Evolutionary conservation across 2,329 filamentous ascomycete species (phyloP).

Genomic region (Cadophora sp.): DNA sequence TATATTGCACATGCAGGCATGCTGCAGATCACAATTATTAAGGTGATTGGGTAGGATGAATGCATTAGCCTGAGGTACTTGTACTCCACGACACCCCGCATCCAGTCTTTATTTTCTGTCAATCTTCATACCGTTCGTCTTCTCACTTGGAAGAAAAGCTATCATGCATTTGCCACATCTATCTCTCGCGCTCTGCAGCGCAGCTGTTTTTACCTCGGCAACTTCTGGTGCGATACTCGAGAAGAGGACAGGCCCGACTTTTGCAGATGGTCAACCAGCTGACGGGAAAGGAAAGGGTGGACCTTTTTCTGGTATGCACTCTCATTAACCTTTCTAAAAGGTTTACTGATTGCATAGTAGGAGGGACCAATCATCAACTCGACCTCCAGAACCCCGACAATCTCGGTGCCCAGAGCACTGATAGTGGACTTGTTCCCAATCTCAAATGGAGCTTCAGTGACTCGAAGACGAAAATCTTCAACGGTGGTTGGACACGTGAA

Average conservation of each 20-base stretch:
- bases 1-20: not conserved
- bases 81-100: not conserved
- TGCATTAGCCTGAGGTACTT: not conserved
- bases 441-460: constrained; percentile 75
- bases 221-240: not conserved
- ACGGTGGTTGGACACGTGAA: constrained; percentile 70
- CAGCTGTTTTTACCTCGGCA: not conserved
- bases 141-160: not conserved
- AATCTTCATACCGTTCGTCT: not conserved
- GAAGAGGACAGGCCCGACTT: constrained; percentile 40
- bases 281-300: constrained; percentile 64
- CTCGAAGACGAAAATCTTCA: constrained; percentile 66
- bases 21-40: not conserved
- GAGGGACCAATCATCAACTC: constrained; percentile 66
- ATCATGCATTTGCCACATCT: not conserved
- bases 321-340: not conserved
- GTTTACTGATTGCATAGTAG: constrained; percentile 46
- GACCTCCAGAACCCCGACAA: constrained; percentile 70
- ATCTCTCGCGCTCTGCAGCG: not conserved
- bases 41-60: not conserved
- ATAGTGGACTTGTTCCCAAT: constrained; percentile 69
- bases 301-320: constrained; percentile 59
- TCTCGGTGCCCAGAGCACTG: constrained; percentile 65
- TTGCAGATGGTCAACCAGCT: constrained; percentile 61
- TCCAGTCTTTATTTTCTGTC: not conserved